A percentile compares a stretch with the other conserved stretches of the same genome.
Conservation (phyloP, 352 stramenopile genomes). For the Phytophthora citrophthora region DNA sequence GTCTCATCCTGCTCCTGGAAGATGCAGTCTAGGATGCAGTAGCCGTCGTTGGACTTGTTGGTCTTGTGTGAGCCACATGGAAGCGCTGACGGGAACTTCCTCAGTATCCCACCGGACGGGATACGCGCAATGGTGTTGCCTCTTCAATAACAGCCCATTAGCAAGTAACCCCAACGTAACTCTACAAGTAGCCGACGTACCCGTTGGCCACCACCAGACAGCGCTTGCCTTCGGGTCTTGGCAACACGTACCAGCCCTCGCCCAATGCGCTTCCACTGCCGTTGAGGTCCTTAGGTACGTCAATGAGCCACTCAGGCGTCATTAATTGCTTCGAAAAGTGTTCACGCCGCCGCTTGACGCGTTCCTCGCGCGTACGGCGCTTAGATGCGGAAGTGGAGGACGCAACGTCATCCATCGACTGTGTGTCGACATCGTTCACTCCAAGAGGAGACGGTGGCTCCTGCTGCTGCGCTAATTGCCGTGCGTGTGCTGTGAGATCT, state of each 20-base stretch:
- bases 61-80: constrained; percentile 86
- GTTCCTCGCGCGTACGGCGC: constrained; percentile 75
- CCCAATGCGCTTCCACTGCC: constrained; percentile 69
- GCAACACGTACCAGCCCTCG: constrained; percentile 91
- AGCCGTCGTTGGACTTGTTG: constrained; percentile 67
- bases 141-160: constrained; percentile 32
- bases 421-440: constrained; percentile 14
- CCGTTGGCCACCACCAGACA: constrained; percentile 89
- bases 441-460: constrained; percentile 21
- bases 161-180: background rate
- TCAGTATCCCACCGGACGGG: constrained; percentile 79
- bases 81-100: constrained; percentile 87
- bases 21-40: constrained; percentile 93
- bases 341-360: constrained; percentile 70
- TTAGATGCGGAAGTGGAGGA: constrained; percentile 32
- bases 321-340: constrained; percentile 87
- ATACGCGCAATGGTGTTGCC: constrained; percentile 81
- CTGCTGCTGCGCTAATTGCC: constrained; percentile 55
- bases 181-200: constrained; percentile 32
- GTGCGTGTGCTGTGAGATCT: constrained; percentile 82
- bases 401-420: constrained; percentile 38
- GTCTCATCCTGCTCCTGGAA: constrained; percentile 89
- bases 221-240: constrained; percentile 91
- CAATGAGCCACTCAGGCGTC: constrained; percentile 91
- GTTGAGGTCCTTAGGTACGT: constrained; percentile 86